Base-by-base conservation (phyloP, 1,284 basidiomycete genomes). In the Sanghuangporus baumii region DNA sequence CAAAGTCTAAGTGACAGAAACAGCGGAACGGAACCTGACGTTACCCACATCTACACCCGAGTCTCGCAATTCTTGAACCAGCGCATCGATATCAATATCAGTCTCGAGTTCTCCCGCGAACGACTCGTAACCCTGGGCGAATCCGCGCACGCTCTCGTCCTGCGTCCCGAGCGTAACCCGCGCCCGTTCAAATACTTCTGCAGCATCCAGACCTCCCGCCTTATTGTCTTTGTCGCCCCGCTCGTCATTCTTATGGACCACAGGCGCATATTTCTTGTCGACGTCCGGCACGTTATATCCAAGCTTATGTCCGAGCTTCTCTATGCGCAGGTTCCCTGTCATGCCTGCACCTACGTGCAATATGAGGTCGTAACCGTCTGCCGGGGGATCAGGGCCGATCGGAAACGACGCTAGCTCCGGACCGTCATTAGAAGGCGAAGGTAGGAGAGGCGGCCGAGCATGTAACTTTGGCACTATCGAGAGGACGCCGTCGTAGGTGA, bases 241-340 rank as follows among this genome's bases (percentile, higher is more conserved):
- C 60, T 68, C 72, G 40, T 75, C 79, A 56, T 14, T 37, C 20
- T 40, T 43, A 11, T 46, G 18, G 11, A 85, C 79, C 51, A 77
- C 65, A 20, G 86, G 81, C 0, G 87, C 86, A 58, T 83, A 78
- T 66, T 81, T 77, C 5, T 83, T 84, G 4, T 77, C 76, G 14
- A 81, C 84, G 67, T 90, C 88, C 70, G 86, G 87, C 82, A 87
- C 84, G 58, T 83, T 77, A 68, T 89, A 91, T 9, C 87, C 87
- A 37, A 82, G 75, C 70, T 88, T 89, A 71, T 91, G 89, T 0
- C 79, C 81, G n/a, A 83, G 71, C 65, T 81, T 78, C 71, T 91
- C 88, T 73, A 90, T 78, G 31, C 85, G 78, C 59, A 90, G 72
- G 0, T 82, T 79, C 0, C 88, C 89, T 12, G 84, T 78, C 6